Conservation (phyloP, 1,284 basidiomycete species). For the Moesziomyces parantarcticus region DNA sequence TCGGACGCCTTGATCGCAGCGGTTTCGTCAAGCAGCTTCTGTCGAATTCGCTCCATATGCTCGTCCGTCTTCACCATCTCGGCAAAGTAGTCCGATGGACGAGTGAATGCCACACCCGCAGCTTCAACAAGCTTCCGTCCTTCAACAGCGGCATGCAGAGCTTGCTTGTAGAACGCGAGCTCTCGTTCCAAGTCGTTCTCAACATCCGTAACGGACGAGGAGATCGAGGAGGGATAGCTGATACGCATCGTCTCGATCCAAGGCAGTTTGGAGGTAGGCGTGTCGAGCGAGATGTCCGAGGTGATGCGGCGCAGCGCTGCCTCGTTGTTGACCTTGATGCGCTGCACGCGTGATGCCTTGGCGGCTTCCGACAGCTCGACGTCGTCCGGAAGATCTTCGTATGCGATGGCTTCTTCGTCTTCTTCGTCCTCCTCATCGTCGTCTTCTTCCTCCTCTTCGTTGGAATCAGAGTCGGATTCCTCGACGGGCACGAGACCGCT, state of each 20-base stretch:
- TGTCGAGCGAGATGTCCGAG: slow-evolving; percentile 55
- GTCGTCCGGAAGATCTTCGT: slow-evolving; percentile 58
- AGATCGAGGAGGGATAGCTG: slow-evolving; percentile 46
- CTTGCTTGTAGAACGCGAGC: slow-evolving; percentile 97
- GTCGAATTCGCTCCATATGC: slow-evolving; percentile 97
- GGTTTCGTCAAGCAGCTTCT: slow-evolving; percentile 86
- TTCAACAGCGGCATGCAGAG: slow-evolving; percentile 80
- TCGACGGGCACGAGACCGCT: slow-evolving; percentile 53
- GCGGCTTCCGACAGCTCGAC: slow-evolving; percentile 50
- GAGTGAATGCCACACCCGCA: slow-evolving; percentile 82
- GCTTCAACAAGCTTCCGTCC: slow-evolving; percentile 82
- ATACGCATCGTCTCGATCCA: slow-evolving; percentile 66
- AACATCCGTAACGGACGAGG: slow-evolving; percentile 73
- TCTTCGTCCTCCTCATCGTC: slow-evolving; percentile 47
- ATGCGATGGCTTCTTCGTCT: slow-evolving; percentile 31
- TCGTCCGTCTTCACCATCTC: slow-evolving; percentile 99
- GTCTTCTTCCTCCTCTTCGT: slow-evolving; percentile 44
- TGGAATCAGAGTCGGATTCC: slow-evolving; percentile 51
- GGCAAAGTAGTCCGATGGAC: slow-evolving; percentile 95
- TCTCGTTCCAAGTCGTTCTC: slow-evolving; percentile 92
- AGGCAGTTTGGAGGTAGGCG: slow-evolving; percentile 50
- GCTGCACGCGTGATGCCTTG: slow-evolving; percentile 53
- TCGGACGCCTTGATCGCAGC: slow-evolving; percentile 91
- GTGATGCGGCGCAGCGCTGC: slow-evolving; percentile 58
- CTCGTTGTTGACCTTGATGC: slow-evolving; percentile 64